Conservation (phyloP, 768 basidiomycete species). For the Amanita thiersii region DNA sequence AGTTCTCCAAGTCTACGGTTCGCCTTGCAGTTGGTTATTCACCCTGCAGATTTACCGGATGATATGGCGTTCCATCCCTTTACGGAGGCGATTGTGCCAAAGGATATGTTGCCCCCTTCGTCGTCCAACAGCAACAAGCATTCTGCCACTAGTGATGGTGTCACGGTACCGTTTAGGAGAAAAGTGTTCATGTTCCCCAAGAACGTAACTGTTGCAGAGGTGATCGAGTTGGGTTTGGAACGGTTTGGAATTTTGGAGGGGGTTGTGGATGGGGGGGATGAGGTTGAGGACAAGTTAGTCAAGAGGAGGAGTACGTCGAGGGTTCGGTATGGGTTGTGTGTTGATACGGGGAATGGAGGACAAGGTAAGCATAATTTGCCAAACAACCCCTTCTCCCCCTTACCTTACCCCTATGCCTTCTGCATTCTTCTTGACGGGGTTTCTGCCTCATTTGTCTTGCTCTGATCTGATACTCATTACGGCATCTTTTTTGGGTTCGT, state of each 20-base stretch:
- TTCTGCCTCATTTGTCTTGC: slow-evolving; percentile 7
- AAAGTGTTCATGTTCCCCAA: slow-evolving; percentile 91
- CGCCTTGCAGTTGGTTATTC: slow-evolving; percentile 79
- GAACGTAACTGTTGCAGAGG: slow-evolving; percentile 94
- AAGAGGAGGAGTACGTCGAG: slow-evolving; percentile 72
- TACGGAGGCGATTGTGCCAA: slow-evolving; percentile 92
- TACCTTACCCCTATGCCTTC: slow-evolving; percentile 2
- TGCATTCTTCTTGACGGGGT: slow-evolving; percentile 7
- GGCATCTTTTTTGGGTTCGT: slow-evolving; percentile 4
- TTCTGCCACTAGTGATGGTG: slow-evolving; percentile 41
- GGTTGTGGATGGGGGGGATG: slow-evolving; percentile 98
- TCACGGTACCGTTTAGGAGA: slow-evolving; percentile 55
- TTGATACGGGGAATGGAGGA: slow-evolving; percentile 40
- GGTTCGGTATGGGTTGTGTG: slow-evolving; percentile 76
- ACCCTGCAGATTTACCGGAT: slow-evolving; percentile 87
- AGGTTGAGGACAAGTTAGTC: slow-evolving; percentile 86
- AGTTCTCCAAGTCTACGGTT: slow-evolving; percentile 81
- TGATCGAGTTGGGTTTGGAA: slow-evolving; percentile 87
- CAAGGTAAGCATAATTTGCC: no score
- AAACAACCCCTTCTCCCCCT: no score
- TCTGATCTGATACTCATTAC: no score
- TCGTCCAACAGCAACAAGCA: slow-evolving; percentile 21
- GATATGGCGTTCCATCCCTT: slow-evolving; percentile 91
- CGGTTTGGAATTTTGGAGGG: slow-evolving; percentile 93
- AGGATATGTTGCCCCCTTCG: slow-evolving; percentile 55